Evolutionary conservation across 371 early-diverging fungal species (phyloP).

Genomic region (Mucor lusitanicus): DNA sequence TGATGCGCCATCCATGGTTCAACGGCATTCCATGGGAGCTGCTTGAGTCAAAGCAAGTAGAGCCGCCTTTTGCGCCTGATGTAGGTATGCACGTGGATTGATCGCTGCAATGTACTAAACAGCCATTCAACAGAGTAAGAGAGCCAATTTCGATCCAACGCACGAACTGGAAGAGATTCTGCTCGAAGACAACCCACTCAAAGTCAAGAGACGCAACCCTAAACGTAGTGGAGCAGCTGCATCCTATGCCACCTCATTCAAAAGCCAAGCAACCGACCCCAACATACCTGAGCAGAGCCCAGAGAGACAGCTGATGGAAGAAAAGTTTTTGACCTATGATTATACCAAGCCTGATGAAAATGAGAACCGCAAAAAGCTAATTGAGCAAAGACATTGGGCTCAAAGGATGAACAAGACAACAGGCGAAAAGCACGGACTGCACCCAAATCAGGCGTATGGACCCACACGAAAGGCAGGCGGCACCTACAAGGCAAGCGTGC

Average conservation of each 20-base stretch:
- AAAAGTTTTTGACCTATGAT: constrained; percentile 63
- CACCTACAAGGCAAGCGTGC: constrained; percentile 41
- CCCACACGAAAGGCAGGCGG: constrained; percentile 27
- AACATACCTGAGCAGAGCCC: constrained; percentile 27
- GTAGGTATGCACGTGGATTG: constrained; percentile 22
- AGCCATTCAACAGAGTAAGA: constrained; percentile 47
- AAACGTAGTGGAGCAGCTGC: constrained; percentile 28
- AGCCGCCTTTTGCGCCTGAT: constrained; percentile 71
- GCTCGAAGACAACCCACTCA: constrained; percentile 92
- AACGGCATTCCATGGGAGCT: constrained; percentile 57
- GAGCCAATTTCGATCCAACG: constrained; percentile 92
- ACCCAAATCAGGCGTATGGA: background rate
- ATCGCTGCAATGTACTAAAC: background rate
- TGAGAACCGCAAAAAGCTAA: constrained; percentile 12
- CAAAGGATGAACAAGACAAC: constrained; percentile 46
- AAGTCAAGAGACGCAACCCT: constrained; percentile 38
- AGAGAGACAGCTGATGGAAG: constrained; percentile 63
- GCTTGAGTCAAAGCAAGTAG: constrained; percentile 53
- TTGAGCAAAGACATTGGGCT: constrained; percentile 36
- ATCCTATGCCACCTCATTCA: constrained; percentile 18
- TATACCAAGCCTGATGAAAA: constrained; percentile 58
- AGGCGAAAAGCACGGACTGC: constrained; percentile 17
- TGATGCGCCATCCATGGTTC: constrained; percentile 67
- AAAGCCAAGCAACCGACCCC: constrained; percentile 22
- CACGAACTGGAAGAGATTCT: constrained; percentile 94